phyloP scores from a whole-genome alignment of 805 yeast species.

The Yarrowia sp. region DNA sequence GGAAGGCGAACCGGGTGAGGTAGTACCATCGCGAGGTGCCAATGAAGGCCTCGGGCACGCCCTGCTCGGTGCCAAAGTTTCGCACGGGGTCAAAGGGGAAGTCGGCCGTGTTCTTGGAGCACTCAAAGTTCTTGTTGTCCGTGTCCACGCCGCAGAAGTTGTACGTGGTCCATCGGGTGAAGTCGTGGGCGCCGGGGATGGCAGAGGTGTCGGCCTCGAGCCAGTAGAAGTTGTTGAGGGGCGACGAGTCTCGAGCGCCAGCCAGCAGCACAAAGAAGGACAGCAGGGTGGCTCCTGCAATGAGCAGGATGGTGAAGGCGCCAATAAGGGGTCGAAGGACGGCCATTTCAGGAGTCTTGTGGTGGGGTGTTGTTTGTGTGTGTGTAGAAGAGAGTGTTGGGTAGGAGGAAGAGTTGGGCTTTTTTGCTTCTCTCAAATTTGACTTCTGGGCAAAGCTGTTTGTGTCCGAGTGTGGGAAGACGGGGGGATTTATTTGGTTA shows the following conservation, averaged over 20 bases:
- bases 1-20: slow-evolving; percentile 71
- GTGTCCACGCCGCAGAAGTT: slow-evolving; percentile 59
- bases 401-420: background rate
- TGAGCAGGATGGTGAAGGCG: slow-evolving; percentile 49
- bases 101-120: slow-evolving; percentile 69
- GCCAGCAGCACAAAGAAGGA: slow-evolving; percentile 70
- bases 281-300: slow-evolving; percentile 57
- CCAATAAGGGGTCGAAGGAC: slow-evolving; percentile 48
- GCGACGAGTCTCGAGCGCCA: slow-evolving; percentile 63
- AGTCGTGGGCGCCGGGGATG: slow-evolving; percentile 54
- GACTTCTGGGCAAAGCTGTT: too few species aligned
- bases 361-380: background rate
- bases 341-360: slow-evolving; percentile 26
- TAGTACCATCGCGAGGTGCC: slow-evolving; percentile 63
- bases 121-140: slow-evolving; percentile 58
- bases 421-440: too few species aligned
- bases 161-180: slow-evolving; percentile 84
- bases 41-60: slow-evolving; percentile 63
- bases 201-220: slow-evolving; percentile 72
- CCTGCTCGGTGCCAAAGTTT: slow-evolving; percentile 64
- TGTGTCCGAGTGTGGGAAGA: background rate
- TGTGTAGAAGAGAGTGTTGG: background rate
- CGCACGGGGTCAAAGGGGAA: slow-evolving; percentile 82
- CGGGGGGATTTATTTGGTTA: slow-evolving; percentile 33
- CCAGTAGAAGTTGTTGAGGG: slow-evolving; percentile 77